phyloP scores from a whole-genome alignment of 225 moss, liverwort and hornwort species.

The Bryum argenteum region DNA sequence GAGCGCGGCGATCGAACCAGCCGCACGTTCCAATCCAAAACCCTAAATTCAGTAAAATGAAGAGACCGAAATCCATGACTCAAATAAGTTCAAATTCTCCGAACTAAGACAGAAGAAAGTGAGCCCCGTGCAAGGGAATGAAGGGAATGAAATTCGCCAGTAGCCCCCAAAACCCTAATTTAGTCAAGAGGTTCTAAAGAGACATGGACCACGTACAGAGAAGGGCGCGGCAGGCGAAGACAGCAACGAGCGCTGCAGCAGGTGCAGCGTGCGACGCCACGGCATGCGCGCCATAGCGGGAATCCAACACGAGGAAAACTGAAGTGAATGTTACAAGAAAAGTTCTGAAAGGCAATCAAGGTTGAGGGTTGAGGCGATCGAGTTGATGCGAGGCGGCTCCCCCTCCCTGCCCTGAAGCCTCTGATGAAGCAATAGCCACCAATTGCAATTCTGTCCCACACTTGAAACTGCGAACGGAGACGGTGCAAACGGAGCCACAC shows the following conservation, averaged over 20 bases:
- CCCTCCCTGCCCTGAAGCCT: too few species aligned
- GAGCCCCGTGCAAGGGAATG: background rate
- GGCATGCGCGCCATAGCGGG: slow-evolving; percentile 48
- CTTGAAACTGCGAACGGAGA: too few species aligned
- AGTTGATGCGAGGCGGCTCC: too few species aligned
- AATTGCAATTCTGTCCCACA: too few species aligned
- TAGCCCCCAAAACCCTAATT: background rate
- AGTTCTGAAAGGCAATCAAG: too few species aligned
- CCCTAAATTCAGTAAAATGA: background rate
- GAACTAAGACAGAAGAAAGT: background rate
- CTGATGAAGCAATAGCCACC: too few species aligned
- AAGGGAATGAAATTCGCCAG: background rate
- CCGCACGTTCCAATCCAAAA: slow-evolving; percentile 19
- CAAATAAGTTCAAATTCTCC: background rate
- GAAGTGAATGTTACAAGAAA: background rate
- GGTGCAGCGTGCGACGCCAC: slow-evolving; percentile 51
- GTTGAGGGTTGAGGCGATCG: too few species aligned
- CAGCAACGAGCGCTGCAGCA: slow-evolving; percentile 37
- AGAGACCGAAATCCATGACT: background rate
- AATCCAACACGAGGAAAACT: background rate
- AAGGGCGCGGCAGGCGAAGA: slow-evolving; percentile 21
- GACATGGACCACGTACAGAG: slow-evolving; percentile 18
- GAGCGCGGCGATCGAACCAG: background rate
- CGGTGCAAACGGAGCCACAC: too few species aligned
- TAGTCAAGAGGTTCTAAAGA: background rate